phyloP scores from a whole-genome alignment of 2,329 filamentous ascomycete genomes.

The Fusarium subglutinans region DNA sequence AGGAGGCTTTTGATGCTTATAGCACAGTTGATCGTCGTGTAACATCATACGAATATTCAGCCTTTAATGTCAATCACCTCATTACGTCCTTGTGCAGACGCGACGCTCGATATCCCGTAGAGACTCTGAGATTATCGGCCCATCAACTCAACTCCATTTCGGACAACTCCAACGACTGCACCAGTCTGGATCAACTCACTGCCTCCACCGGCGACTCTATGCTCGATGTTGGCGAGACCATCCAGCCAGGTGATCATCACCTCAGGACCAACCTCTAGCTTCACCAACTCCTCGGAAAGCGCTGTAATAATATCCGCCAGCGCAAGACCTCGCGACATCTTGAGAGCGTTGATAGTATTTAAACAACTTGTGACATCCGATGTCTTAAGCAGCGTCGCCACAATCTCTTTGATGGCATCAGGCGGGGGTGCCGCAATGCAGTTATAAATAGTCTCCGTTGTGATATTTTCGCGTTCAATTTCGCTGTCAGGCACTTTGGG shows the following conservation, averaged over 20 bases:
- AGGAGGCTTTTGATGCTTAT: background rate
- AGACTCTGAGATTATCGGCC: conserved; percentile 38
- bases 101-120: background rate
- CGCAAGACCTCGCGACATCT: conserved; percentile 84
- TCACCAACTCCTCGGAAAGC: conserved; percentile 81
- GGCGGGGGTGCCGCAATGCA: conserved; percentile 97
- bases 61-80: background rate
- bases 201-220: conserved; percentile 86
- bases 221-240: conserved; percentile 91
- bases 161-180: conserved; percentile 87
- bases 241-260: conserved; percentile 93
- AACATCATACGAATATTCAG: background rate
- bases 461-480: conserved; percentile 78
- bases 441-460: conserved; percentile 95
- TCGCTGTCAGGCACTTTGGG: conserved; percentile 70
- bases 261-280: conserved; percentile 84
- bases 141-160: conserved; percentile 83
- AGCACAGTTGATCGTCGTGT: background rate
- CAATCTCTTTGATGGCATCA: conserved; percentile 84
- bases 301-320: conserved; percentile 93
- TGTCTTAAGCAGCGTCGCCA: conserved; percentile 83
- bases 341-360: conserved; percentile 86
- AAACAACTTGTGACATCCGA: conserved; percentile 90
- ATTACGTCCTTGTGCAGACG: background rate
- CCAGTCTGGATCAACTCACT: conserved; percentile 92